Evolutionary conservation across 768 basidiomycete species (phyloP), one percentile per base, ranked within the genome.

Genomic region (Candolleomyces eurysporus): DNA sequence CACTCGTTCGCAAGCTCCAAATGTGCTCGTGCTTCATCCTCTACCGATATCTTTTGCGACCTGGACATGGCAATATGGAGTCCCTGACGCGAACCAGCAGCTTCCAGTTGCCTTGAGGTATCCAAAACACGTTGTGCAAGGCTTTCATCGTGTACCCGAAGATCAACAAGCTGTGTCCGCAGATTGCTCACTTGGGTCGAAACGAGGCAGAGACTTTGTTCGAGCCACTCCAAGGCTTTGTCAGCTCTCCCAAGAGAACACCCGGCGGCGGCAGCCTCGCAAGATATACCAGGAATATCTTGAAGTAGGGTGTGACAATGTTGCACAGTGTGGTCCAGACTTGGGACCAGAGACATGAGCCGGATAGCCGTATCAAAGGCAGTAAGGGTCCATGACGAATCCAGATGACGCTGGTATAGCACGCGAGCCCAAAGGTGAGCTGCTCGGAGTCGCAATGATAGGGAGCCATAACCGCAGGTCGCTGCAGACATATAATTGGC

Each of bases 191-290:
- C 53, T 45, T 74, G 74, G 26, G 57, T 63, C 73, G 74, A 75
- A 5, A 71, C 60, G 10, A 73, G 58, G 19, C 68, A 67, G 3
- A 71, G 67, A 1, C 73, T 70, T 56, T 70, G 67, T 39, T 73
- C 72, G 3, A 79, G 65, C 68, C 76, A 69, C 62, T 77, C 74
- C 39, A 78, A 65, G 14, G 69, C 72, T n/a, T 60, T 66, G 4
- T 70, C 60, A n/a, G 66, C 55, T 8, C 71, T 60, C 11, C 57
- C 55, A 5, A 56, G 19, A 32, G 64, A 57, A 39, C 71, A 68
- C 5, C 72, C 73, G 26, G 67, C 66, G 8, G 68, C 65, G 0
- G 70, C 72, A 4, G 73, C 72, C 19, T 51, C 22, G 21, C 40
- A 9, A 2, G 56, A 21, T n/a, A n/a, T n/a, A n/a, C n/a, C n/a